Base-by-base conservation (phyloP, 768 basidiomycete genomes). In the Cyclocybe aegerita region DNA sequence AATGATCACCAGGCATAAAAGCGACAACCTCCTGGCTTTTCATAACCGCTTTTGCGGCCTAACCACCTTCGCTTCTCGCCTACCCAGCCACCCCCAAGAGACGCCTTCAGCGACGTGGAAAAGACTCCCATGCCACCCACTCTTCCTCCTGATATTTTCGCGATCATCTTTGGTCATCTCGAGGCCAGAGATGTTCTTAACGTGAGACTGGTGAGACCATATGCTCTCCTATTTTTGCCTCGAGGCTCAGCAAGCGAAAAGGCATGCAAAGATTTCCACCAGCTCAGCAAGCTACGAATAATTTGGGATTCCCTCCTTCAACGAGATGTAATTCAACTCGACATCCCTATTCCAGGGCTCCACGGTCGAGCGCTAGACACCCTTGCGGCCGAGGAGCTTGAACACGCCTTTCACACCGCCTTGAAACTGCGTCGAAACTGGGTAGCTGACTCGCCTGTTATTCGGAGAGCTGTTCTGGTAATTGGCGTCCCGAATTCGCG, bases 241-340 rank as follows among this genome's bases (percentile, higher is more conserved):
- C 14, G 30, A 31, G 32, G 30, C 32, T 37, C 35, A 17, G 9
- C 14, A 31, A 14, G 9, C 43, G 32, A 15, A 2, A 42, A 86
- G 83, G 76, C 79, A 11, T 82, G 70, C 62, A 78, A 65, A 50
- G 52, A 55, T 3, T 71, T 83, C 30, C 52, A 58, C 23, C 60
- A 69, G 3, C 59, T 77, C 12, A 79, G 82, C 0, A 73, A 69
- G n/a, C 60, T 72, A 0, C 78, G 74, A 33, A 65, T 70, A 36
- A 68, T 85, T 36, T 86, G 84, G 85, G 62, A 67, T 6, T 46
- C 66, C 7, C 68, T 80, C 16, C 60, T 85, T 30, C 67, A 65
- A 10, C 63, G 53, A 29, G 70, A 77, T 39, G 65, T 82, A 34
- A 50, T 76, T 42, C 65, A 70, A 7, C 55, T 67, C 17, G 65